A percentile compares a stretch with the other conserved stretches of the same genome.
Evolutionary conservation across 2,329 filamentous ascomycete genomes (phyloP).

Genomic region (Verticillium isaacii): DNA sequence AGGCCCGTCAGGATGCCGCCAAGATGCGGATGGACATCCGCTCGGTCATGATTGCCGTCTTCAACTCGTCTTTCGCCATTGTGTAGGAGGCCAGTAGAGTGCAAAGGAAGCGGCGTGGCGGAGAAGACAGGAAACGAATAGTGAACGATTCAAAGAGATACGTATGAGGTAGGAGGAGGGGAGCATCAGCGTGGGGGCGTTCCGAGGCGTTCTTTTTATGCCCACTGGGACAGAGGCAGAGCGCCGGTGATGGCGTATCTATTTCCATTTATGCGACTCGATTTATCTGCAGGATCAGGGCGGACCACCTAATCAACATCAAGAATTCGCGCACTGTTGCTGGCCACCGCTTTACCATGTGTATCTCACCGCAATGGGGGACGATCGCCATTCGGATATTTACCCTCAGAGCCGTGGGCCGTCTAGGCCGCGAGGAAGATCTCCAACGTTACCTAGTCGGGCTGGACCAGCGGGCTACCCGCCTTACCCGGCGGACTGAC

Average conservation of each 20-base stretch:
- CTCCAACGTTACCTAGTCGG: not conserved
- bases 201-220: not conserved
- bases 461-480: not conserved
- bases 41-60: constrained; percentile 41
- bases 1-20: constrained; percentile 34
- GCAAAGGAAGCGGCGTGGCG: not conserved
- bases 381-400: not conserved
- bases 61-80: constrained; percentile 49
- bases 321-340: not conserved
- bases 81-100: constrained; percentile 18
- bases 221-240: not conserved
- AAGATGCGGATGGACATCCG: constrained; percentile 38
- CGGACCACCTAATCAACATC: not conserved
- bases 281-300: not conserved
- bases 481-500: not conserved
- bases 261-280: not conserved
- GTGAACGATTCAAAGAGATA: not conserved
- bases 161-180: not conserved
- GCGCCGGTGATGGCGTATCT: not conserved
- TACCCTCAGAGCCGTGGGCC: not conserved
- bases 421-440: not conserved
- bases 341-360: not conserved
- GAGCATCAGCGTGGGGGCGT: not conserved
- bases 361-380: not conserved
- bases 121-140: not conserved